phyloP scores from a whole-genome alignment of 2,329 filamentous ascomycete species.

The Pseudonectria buxi region DNA sequence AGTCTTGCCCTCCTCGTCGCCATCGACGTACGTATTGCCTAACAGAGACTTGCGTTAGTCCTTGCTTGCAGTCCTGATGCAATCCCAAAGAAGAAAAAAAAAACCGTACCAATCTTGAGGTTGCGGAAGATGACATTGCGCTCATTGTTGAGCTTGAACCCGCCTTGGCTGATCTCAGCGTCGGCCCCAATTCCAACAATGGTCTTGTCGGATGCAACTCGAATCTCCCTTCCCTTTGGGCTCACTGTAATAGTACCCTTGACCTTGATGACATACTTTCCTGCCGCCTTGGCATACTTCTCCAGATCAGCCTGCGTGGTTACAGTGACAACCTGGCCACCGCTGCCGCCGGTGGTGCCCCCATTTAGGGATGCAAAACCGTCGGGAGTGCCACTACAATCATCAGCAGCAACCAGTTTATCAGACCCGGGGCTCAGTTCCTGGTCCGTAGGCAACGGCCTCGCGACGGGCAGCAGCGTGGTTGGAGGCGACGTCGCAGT shows the following conservation, averaged over 20 bases:
- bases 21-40: constrained; percentile 12
- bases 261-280: constrained; percentile 19
- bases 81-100: too few species aligned
- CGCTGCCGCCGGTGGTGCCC: constrained; percentile 17
- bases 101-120: constrained; percentile 13
- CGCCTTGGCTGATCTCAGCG: constrained; percentile 17
- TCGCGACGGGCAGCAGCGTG: not conserved
- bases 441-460: not conserved
- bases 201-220: constrained; percentile 17
- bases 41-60: not conserved
- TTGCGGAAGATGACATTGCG: constrained; percentile 19
- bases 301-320: constrained; percentile 16
- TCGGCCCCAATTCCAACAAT: constrained; percentile 18
- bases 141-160: constrained; percentile 14
- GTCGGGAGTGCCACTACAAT: constrained; percentile 11
- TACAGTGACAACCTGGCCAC: constrained; percentile 14
- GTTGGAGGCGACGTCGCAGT: not conserved
- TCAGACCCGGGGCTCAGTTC: too few species aligned
- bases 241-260: constrained; percentile 16
- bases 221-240: constrained; percentile 16
- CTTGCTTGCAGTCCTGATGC: not conserved
- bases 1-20: constrained; percentile 17
- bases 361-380: constrained; percentile 20
- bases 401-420: constrained; percentile 2
- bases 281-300: constrained; percentile 13